Evolutionary conservation across 2,329 filamentous ascomycete species (phyloP).

Genomic region (Fusarium verticillioides): DNA sequence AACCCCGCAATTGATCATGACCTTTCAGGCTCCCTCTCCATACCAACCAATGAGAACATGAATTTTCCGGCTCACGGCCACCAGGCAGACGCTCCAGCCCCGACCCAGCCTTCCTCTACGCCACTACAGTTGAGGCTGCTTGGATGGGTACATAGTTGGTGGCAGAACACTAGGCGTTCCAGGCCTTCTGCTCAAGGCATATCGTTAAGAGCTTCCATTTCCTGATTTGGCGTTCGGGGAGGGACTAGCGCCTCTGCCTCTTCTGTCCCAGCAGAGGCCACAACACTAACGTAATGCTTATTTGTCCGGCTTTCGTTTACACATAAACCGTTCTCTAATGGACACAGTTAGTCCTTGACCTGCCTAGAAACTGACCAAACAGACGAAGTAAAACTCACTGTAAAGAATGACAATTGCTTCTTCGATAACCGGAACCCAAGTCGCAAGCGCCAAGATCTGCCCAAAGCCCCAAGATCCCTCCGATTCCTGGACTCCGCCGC

Average conservation of each 20-base stretch:
- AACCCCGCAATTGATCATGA: too few species aligned
- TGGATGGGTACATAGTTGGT: too few species aligned
- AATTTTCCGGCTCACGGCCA: too few species aligned
- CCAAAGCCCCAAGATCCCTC: not conserved
- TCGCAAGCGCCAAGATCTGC: not conserved
- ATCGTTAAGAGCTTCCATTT: not conserved
- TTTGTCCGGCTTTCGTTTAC: not conserved
- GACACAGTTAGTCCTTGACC: rapidly evolving
- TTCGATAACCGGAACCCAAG: rapidly evolving
- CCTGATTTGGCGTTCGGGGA: rapidly evolving
- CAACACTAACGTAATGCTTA: rapidly evolving
- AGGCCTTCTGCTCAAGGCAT: not conserved
- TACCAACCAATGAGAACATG: too few species aligned
- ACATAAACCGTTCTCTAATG: not conserved
- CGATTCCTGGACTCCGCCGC: not conserved
- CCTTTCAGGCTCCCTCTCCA: too few species aligned
- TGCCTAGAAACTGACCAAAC: rapidly evolving
- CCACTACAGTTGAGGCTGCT: too few species aligned
- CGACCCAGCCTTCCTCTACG: too few species aligned
- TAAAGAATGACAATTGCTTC: not conserved
- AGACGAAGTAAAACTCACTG: rapidly evolving
- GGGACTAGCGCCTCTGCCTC: not conserved
- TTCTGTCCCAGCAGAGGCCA: not conserved
- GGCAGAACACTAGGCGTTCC: too few species aligned
- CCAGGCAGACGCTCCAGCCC: too few species aligned